Evolutionary conservation across 2,329 filamentous ascomycete genomes (phyloP).

Genomic region (Neoscytalidium dimidiatum): DNA sequence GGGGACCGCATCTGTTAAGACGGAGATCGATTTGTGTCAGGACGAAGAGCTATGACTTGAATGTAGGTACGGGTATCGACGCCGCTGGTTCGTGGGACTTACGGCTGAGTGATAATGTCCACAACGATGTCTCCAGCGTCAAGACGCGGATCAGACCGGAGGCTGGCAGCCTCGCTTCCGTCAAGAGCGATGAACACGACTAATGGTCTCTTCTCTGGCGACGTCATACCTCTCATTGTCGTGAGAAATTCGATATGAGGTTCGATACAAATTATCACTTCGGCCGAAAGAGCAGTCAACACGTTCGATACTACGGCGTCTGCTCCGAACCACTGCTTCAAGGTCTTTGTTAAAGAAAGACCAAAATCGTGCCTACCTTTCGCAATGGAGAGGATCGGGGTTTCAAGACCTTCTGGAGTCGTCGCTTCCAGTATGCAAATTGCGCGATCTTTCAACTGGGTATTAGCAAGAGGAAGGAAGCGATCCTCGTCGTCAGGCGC

Average conservation of each 20-base stretch:
- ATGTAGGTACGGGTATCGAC: too few relatives aligned
- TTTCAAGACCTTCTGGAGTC: background rate
- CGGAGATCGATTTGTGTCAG: background rate
- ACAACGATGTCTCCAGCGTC: constrained; percentile 32
- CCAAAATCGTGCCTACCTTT: constrained; percentile 21
- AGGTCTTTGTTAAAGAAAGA: constrained; percentile 25
- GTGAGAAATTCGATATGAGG: constrained; percentile 34
- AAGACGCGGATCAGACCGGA: constrained; percentile 35
- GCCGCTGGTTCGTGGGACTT: constrained; percentile 21
- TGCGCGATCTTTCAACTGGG: constrained; percentile 21
- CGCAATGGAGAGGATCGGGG: background rate
- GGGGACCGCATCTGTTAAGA: constrained; percentile 37
- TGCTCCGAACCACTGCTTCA: constrained; percentile 23
- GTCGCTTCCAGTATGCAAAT: constrained; percentile 31
- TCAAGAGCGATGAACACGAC: constrained; percentile 37
- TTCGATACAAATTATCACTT: constrained; percentile 37
- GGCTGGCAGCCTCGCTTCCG: constrained; percentile 33
- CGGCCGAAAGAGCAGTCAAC: constrained; percentile 20
- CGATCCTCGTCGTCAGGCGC: background rate
- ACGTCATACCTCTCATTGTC: constrained; percentile 18
- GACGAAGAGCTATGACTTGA: too few relatives aligned
- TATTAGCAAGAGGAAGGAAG: background rate
- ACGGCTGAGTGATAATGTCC: constrained; percentile 38
- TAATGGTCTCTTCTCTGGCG: constrained; percentile 23
- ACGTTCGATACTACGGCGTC: background rate